Conservation (phyloP, 129 eudicot species). For the Centaurea solstitialis region DNA sequence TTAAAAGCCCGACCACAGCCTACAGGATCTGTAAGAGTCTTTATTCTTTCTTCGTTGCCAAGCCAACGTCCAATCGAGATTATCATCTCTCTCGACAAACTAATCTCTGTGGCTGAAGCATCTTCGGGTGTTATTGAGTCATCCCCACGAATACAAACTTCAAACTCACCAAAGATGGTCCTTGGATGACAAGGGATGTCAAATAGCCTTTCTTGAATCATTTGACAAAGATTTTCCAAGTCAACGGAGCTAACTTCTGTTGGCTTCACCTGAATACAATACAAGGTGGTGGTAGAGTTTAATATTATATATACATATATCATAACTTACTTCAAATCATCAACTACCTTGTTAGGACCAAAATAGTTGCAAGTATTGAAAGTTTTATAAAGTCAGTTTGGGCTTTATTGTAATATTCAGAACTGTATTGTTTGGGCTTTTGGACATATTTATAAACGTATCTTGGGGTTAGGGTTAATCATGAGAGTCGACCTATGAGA, state of each 20-base stretch:
- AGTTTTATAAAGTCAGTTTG: no score
- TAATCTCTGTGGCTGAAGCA: constrained; percentile 76
- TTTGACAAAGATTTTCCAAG: constrained; percentile 63
- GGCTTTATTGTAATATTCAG: no score
- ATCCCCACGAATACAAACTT: constrained; percentile 73
- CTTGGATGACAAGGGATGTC: constrained; percentile 64
- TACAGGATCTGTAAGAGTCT: constrained; percentile 36
- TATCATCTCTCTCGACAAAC: constrained; percentile 82
- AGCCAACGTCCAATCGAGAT: constrained; percentile 75
- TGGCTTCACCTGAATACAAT: constrained; percentile 64
- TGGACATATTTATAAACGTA: no score
- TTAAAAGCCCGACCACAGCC: constrained; percentile 43
- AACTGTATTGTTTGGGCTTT: no score
- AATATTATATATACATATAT: neutral
- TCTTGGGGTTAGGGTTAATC: no score
- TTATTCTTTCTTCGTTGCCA: constrained; percentile 74
- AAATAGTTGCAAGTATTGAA: no score
- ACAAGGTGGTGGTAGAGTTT: constrained; percentile 10
- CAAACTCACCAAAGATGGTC: constrained; percentile 72
- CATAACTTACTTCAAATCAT: neutral
- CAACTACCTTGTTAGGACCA: no score
- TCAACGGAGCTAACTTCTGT: constrained; percentile 75
- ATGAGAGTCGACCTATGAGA: no score
- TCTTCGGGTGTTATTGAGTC: constrained; percentile 54
- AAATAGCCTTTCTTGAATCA: constrained; percentile 76